Evolutionary conservation across 495 filamentous ascomycete species (phyloP).

Genomic region (Haplographium delicatum): DNA sequence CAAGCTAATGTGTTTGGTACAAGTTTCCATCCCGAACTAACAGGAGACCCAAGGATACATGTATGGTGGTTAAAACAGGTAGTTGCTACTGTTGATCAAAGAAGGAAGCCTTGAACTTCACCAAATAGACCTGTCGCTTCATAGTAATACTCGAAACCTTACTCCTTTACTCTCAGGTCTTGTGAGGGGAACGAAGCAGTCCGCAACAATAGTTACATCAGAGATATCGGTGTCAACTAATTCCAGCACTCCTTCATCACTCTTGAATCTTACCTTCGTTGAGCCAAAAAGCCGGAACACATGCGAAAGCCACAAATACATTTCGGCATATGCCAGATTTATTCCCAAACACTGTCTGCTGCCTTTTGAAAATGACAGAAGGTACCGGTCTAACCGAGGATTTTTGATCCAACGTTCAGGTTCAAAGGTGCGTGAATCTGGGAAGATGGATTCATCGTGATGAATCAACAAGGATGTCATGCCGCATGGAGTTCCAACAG

Average conservation of each 20-base stretch:
- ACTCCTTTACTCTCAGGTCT: neutral
- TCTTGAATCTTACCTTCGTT: neutral
- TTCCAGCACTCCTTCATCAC: neutral
- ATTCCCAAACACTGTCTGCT: constrained; percentile 46
- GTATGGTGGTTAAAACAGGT: constrained; percentile 88
- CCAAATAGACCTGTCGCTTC: too few species aligned
- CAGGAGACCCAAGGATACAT: constrained; percentile 83
- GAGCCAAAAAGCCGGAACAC: constrained; percentile 29
- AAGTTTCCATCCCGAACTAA: constrained; percentile 95
- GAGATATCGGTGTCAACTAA: neutral
- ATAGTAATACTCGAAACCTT: neutral
- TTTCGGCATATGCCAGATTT: constrained; percentile 40
- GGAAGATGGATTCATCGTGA: constrained; percentile 40
- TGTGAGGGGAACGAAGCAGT: neutral
- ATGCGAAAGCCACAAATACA: constrained; percentile 32
- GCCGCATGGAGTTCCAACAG: constrained; percentile 37
- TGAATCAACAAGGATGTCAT: constrained; percentile 43
- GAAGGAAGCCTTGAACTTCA: constrained; percentile 6
- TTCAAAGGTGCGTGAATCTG: constrained; percentile 37
- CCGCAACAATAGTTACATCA: neutral
- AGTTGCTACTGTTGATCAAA: constrained; percentile 28
- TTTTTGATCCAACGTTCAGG: constrained; percentile 2
- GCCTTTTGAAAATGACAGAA: constrained; percentile 46
- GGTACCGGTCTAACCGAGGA: constrained; percentile 30
- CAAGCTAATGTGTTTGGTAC: constrained; percentile 96